Base-by-base conservation (phyloP, 1,139 yeast species). In the Debaryomyces psychrophilus region DNA sequence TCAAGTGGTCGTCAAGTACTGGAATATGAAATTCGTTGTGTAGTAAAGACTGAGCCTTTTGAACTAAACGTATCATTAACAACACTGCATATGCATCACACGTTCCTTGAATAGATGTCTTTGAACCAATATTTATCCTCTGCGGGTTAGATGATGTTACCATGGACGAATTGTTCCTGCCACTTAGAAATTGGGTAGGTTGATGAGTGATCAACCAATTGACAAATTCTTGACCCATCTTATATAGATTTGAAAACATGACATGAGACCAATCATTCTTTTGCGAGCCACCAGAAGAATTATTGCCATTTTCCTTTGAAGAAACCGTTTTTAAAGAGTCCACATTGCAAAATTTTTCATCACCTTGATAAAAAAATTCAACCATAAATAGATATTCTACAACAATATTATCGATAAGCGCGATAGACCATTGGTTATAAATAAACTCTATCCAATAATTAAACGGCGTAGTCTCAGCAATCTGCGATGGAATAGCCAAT, bases 81-180 rank as follows among this genome's bases (percentile, higher is more conserved):
- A 93, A 67, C 2, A 89, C 70, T 0, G 96, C 97, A 62, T 83
- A 87, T 0, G 85, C 81, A 64, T 93, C 99, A 59, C 74, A 83
- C 0, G 87, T 61, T 1, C 74, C 73, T 33, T 54, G 51, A 22
- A 50, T 8, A 45, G 42, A 48, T 2, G 56, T 47, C 6, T 57
- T 52, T 6, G 61, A 38, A 7, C 49, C 50, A 2, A 63, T 44
- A n/a, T 54, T 51, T 6, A 59, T 52, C 41, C 65, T 52, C 5
- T 62, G 46, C 9, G 66, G 50, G 17, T 59, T 51, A 22, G 51
- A 52, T 18, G 55, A 43, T 12, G 47, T 12, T 15, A 23, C 23
- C 8, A 50, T 47, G 8, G 54, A 31, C 15, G 57, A 53, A 17
- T 54, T 51, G 15, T 60, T 58, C 43, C 62, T 56, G n/a, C 51